Percentiles rank a stretch among this genome's conserved stretches.
These are phyloP conservation scores for Punica granatum DNA, from an alignment of 345 rosid species.

Conservation along the genomic window DNA sequence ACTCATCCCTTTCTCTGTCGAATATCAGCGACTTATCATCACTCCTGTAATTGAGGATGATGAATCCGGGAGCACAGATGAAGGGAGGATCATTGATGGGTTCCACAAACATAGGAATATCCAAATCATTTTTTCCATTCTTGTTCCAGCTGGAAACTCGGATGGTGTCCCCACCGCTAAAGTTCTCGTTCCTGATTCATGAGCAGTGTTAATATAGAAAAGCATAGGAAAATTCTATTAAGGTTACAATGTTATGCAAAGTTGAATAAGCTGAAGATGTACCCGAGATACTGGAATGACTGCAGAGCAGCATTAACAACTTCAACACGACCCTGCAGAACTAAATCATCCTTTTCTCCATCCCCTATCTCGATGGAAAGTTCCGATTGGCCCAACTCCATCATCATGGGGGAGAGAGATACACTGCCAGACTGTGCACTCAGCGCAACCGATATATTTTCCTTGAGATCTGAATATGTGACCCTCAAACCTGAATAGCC, in stretches of 20 bases:
- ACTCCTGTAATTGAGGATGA: constrained; percentile 33
- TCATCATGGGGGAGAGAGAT: constrained; percentile 47
- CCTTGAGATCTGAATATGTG: constrained; percentile 52
- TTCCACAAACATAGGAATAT: constrained; percentile 46
- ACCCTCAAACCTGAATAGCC: constrained; percentile 68
- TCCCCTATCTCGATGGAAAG: constrained; percentile 37
- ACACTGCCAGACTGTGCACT: constrained; percentile 52
- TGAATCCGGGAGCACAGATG: constrained; percentile 45
- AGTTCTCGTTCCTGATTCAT: constrained; percentile 54
- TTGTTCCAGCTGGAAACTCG: constrained; percentile 57
- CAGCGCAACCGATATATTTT: constrained; percentile 62
- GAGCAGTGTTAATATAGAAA: background rate
- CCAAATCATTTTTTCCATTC: constrained; percentile 60
- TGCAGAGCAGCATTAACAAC: constrained; percentile 62
- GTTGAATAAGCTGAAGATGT: constrained; percentile 6
- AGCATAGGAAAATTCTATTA: background rate
- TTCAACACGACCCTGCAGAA: constrained; percentile 55
- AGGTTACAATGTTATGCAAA: background rate
- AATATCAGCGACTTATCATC: constrained; percentile 43
- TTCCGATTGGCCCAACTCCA: constrained; percentile 66
- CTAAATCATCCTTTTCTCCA: constrained; percentile 34
- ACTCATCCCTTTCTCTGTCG: constrained; percentile 36
- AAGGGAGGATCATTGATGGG: constrained; percentile 83
- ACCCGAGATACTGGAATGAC: constrained; percentile 85
- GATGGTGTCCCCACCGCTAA: constrained; percentile 67